These are phyloP conservation scores for Phytophthora melonis DNA, from an alignment of 352 stramenopile genomes.

Conservation along the genomic window DNA sequence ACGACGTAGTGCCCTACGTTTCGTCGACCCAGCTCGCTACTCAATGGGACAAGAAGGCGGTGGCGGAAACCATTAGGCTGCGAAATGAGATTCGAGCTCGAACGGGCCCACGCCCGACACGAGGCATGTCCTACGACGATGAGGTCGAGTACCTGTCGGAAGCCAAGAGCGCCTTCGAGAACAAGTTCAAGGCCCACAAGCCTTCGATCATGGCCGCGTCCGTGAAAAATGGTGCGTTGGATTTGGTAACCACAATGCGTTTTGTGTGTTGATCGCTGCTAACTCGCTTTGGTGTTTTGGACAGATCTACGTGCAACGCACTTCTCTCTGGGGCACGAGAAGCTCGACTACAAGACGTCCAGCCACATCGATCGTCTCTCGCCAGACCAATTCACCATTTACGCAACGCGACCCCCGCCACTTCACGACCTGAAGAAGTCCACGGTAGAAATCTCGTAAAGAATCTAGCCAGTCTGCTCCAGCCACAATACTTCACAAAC, in stretches of 20 bases:
- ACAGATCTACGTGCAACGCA: slow-evolving; percentile 83
- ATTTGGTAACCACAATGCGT: slow-evolving; percentile 4
- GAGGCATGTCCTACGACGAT: slow-evolving; percentile 81
- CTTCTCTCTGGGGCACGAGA: slow-evolving; percentile 73
- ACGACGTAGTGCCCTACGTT: slow-evolving; percentile 57
- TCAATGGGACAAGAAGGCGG: slow-evolving; percentile 67
- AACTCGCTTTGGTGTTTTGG: slow-evolving; percentile 1
- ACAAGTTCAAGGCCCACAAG: slow-evolving; percentile 79
- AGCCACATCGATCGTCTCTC: slow-evolving; percentile 67
- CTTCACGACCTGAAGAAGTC: slow-evolving; percentile 78
- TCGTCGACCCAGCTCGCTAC: slow-evolving; percentile 79
- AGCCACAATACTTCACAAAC: background rate
- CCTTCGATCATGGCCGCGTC: slow-evolving; percentile 77
- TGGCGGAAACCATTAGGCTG: slow-evolving; percentile 64
- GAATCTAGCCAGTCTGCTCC: background rate
- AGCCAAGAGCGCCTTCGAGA: slow-evolving; percentile 72
- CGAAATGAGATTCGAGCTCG: slow-evolving; percentile 75
- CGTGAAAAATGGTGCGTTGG: slow-evolving; percentile 71
- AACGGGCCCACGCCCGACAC: slow-evolving; percentile 60
- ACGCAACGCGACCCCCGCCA: slow-evolving; percentile 50
- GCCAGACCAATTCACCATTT: slow-evolving; percentile 66
- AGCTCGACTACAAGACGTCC: slow-evolving; percentile 74
- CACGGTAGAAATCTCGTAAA: slow-evolving; percentile 69
- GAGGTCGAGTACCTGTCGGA: slow-evolving; percentile 84
- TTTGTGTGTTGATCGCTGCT: slow-evolving; percentile 4